phyloP scores from a whole-genome alignment of 176 grass and related monocot genomes.

The Aechmea fasciata region DNA sequence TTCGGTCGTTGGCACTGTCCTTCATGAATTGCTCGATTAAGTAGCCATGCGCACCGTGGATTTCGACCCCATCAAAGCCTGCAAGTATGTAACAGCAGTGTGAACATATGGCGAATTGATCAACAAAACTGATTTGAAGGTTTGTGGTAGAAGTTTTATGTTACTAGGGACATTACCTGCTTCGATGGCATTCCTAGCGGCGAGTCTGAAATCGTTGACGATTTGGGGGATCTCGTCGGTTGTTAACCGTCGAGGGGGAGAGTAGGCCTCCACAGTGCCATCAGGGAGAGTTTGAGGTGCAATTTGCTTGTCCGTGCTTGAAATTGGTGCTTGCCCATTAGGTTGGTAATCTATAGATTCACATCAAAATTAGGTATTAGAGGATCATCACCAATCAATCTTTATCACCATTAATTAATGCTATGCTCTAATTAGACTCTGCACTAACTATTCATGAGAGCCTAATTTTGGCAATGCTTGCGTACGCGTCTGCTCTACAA shows the following conservation, averaged over 20 bases:
- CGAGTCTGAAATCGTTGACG: slow-evolving; percentile 23
- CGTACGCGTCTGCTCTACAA: too few species aligned
- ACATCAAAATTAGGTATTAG: too few species aligned
- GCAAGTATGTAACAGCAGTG: not conserved
- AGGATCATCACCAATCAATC: too few species aligned
- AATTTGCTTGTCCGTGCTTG: slow-evolving; percentile 12
- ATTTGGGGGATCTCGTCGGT: slow-evolving; percentile 26
- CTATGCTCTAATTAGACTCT: too few species aligned
- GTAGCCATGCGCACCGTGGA: slow-evolving; percentile 10
- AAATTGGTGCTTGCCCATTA: slow-evolving; percentile 15
- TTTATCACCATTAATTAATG: too few species aligned
- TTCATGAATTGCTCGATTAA: slow-evolving; percentile 16
- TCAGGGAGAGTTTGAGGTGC: not conserved
- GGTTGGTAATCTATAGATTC: slow-evolving; percentile 14
- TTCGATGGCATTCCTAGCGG: slow-evolving; percentile 25
- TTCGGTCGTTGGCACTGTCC: slow-evolving; percentile 8
- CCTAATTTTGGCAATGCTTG: too few species aligned
- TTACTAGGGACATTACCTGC: slow-evolving; percentile 12
- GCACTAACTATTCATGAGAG: too few species aligned
- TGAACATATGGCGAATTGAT: not conserved
- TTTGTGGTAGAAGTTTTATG: too few species aligned
- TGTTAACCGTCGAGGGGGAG: slow-evolving; percentile 15
- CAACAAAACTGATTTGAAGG: not conserved
- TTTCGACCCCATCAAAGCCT: slow-evolving; percentile 1
- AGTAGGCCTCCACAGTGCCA: not conserved